phyloP scores from a whole-genome alignment of 2,329 filamentous ascomycete species.

The Apiospora koreana region DNA sequence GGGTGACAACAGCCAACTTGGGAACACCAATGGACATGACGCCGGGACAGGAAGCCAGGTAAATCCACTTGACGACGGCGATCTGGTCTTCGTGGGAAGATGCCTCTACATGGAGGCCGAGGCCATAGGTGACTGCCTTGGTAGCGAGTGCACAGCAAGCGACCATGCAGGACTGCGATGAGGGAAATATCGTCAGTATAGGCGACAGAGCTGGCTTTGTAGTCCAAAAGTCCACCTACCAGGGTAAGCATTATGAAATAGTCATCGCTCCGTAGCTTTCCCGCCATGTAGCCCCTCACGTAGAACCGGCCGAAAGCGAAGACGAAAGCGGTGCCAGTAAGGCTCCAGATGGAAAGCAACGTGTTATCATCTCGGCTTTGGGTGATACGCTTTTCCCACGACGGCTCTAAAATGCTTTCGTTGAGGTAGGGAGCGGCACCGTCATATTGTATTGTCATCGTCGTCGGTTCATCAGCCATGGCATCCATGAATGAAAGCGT shows the following conservation, averaged over 20 bases:
- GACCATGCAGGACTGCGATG: background rate
- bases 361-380: background rate
- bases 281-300: slow-evolving; percentile 30
- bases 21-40: slow-evolving; percentile 29
- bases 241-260: slow-evolving; percentile 37
- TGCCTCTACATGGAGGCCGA: slow-evolving; percentile 29
- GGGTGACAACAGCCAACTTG: slow-evolving; percentile 29
- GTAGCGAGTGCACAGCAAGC: background rate
- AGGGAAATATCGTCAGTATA: too few species aligned
- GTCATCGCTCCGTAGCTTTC: slow-evolving; percentile 37
- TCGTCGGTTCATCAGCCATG: background rate
- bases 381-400: background rate
- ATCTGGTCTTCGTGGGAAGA: slow-evolving; percentile 21
- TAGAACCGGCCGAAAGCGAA: slow-evolving; percentile 27
- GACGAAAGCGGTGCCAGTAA: background rate
- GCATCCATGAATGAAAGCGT: background rate
- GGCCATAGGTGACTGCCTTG: slow-evolving; percentile 23
- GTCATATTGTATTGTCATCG: background rate
- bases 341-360: background rate
- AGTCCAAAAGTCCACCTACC: slow-evolving; percentile 24
- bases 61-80: slow-evolving; percentile 25
- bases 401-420: background rate
- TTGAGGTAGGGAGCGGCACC: background rate
- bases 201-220: too few species aligned
- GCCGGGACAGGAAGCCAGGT: slow-evolving; percentile 27